Percentiles rank a stretch among this genome's conserved stretches.
Conservation (phyloP, 2,329 filamentous ascomycete genomes). For the Phoma sp. region DNA sequence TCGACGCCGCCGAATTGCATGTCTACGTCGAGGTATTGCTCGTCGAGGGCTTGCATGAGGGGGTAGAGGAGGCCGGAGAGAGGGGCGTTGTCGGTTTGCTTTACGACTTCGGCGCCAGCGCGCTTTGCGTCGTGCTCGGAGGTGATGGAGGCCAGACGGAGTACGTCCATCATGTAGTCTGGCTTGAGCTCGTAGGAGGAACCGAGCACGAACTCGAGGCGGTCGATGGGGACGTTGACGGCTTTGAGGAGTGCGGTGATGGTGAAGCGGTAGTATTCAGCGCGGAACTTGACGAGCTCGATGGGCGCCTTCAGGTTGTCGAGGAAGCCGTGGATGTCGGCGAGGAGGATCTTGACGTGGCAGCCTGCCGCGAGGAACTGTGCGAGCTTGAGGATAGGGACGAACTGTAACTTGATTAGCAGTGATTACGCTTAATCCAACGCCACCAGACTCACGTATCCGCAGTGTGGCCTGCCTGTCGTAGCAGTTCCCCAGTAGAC, state of each 20-base stretch:
- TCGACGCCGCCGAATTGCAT: conserved; percentile 81
- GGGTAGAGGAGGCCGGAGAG: conserved; percentile 81
- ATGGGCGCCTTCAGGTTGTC: conserved; percentile 87
- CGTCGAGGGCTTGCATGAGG: conserved; percentile 88
- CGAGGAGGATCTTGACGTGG: conserved; percentile 79
- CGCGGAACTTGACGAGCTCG: conserved; percentile 82
- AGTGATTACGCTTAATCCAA: not conserved
- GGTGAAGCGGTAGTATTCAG: conserved; percentile 80
- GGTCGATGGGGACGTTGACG: conserved; percentile 79
- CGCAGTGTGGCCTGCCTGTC: conserved; percentile 86
- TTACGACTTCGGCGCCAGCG: conserved; percentile 92
- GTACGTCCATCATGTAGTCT: conserved; percentile 86
- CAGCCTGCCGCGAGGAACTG: conserved; percentile 86
- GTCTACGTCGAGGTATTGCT: conserved; percentile 82
- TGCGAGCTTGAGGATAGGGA: conserved; percentile 87
- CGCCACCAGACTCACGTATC: conserved; percentile 63
- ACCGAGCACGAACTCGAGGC: conserved; percentile 83
- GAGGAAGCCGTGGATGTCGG: conserved; percentile 72
- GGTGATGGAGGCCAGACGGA: conserved; percentile 74
- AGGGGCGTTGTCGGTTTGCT: conserved; percentile 81
- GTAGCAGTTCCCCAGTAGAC: conserved; percentile 92
- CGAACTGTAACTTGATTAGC: conserved; percentile 59
- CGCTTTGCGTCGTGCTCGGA: conserved; percentile 85
- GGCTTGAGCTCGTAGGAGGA: conserved; percentile 76
- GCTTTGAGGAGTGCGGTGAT: conserved; percentile 79